Evolutionary conservation across 306 rosid species (phyloP).

Genomic region (Phaseolus lunatus): DNA sequence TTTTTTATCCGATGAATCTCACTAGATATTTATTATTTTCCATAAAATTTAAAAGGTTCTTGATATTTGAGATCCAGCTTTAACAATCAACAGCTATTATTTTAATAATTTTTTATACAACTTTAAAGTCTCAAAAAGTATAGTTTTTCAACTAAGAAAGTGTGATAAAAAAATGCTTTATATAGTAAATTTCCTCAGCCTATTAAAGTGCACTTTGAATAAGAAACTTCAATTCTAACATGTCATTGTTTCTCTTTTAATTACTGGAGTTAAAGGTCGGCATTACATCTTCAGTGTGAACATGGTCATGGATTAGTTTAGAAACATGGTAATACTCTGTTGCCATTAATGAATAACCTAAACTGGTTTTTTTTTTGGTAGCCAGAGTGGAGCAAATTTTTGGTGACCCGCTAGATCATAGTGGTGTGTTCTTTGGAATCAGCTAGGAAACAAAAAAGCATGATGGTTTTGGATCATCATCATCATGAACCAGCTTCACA

Average conservation of each 20-base stretch:
- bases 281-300: background rate
- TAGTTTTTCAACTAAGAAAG: too few relatives aligned
- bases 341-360: background rate
- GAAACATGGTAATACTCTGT: background rate
- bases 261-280: background rate
- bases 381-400: background rate
- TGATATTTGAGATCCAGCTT: too few relatives aligned
- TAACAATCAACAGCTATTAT: too few relatives aligned
- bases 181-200: background rate
- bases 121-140: too few relatives aligned
- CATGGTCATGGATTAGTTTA: background rate
- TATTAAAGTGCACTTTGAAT: background rate
- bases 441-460: slow-evolving; percentile 35
- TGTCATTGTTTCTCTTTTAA: background rate
- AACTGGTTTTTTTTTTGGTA: too few relatives aligned
- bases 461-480: slow-evolving; percentile 29
- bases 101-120: too few relatives aligned
- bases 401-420: too few relatives aligned
- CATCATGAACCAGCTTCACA: slow-evolving; percentile 35
- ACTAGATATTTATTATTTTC: too few relatives aligned
- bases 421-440: slow-evolving; percentile 16
- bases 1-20: background rate
- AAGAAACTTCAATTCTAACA: background rate
- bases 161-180: too few relatives aligned
- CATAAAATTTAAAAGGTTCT: too few relatives aligned